These are phyloP conservation scores for Cucurbita ficifolia DNA, from an alignment of 306 rosid species.

Conservation along the genomic window DNA sequence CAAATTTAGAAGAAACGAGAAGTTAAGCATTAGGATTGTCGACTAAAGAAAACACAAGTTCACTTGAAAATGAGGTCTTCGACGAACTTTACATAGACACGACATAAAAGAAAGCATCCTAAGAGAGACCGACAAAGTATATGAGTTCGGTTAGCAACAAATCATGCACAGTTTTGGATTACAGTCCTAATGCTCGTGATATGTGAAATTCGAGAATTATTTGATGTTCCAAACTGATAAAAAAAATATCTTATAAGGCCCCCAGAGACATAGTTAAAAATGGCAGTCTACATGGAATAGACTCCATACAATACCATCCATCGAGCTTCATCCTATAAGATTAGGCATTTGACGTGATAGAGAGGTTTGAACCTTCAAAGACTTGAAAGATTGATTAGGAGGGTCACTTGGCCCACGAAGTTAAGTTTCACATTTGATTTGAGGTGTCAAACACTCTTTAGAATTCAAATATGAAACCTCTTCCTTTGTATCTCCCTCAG, in stretches of 20 bases:
- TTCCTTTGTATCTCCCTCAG: background rate
- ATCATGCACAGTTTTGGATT: background rate
- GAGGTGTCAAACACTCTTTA: background rate
- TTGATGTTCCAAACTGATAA: too few relatives aligned
- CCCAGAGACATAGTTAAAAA: too few relatives aligned
- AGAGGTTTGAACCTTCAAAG: background rate
- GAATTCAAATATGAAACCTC: background rate
- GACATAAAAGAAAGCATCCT: background rate
- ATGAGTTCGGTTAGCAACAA: background rate
- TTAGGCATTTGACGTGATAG: background rate
- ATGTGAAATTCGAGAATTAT: background rate
- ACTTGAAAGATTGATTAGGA: background rate
- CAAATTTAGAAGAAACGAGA: background rate
- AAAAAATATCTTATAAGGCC: background rate
- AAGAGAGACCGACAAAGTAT: too few relatives aligned
- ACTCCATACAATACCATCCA: background rate
- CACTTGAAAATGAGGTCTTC: background rate
- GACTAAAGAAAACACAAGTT: background rate
- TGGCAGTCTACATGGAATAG: background rate
- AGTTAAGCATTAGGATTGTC: background rate
- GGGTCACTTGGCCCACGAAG: background rate
- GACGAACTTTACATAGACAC: background rate
- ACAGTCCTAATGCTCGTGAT: background rate
- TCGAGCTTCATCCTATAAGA: background rate
- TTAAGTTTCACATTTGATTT: background rate